Evolutionary conservation across 1,139 yeast genomes (phyloP).

Genomic region (Pichia kudriavzevii): DNA sequence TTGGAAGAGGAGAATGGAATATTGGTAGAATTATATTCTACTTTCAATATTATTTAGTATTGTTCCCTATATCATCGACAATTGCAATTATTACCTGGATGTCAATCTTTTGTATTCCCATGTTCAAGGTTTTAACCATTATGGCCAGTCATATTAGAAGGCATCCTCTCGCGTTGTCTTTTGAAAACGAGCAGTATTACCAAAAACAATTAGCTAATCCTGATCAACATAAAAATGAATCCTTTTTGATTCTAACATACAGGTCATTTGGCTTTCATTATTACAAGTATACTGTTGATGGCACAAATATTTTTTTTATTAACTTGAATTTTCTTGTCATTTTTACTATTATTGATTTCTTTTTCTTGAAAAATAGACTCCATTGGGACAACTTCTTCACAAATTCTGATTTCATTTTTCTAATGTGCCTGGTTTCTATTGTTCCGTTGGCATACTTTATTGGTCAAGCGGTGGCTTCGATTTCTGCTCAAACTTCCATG

Average conservation of each 20-base stretch:
- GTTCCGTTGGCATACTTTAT: constrained; percentile 93
- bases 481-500: constrained; percentile 97
- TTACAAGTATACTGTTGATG: constrained; percentile 92
- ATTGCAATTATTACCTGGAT: constrained; percentile 70
- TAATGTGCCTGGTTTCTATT: constrained; percentile 72
- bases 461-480: constrained; percentile 98
- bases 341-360: constrained; percentile 78
- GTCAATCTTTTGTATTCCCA: constrained; percentile 83
- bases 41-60: constrained; percentile 56
- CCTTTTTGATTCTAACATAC: constrained; percentile 71
- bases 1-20: constrained; percentile 94
- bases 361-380: constrained; percentile 47
- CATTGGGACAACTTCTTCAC: constrained; percentile 47
- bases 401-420: constrained; percentile 55
- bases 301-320: constrained; percentile 88
- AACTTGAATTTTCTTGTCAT: constrained; percentile 73
- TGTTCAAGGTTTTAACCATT: constrained; percentile 69
- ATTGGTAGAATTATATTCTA: constrained; percentile 76
- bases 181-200: constrained; percentile 53
- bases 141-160: constrained; percentile 74
- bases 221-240: constrained; percentile 31
- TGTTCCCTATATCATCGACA: constrained; percentile 59
- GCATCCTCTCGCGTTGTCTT: constrained; percentile 80
- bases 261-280: constrained; percentile 88
- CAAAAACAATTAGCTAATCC: constrained; percentile 29